phyloP scores from a whole-genome alignment of 2,329 filamentous ascomycete species.

The Ambrosiella xylebori region DNA sequence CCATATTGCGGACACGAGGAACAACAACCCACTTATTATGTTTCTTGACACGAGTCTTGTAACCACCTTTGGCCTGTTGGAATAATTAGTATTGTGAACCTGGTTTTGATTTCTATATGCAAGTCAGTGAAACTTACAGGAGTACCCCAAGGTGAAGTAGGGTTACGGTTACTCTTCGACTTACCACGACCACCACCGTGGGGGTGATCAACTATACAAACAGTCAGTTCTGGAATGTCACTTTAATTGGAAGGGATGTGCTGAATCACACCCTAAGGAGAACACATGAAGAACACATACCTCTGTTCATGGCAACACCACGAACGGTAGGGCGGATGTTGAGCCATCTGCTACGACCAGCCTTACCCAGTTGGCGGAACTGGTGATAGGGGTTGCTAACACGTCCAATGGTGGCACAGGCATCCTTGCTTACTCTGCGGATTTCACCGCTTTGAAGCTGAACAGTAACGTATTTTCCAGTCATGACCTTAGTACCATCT shows the following conservation, averaged over 20 bases:
- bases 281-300: conserved; percentile 27
- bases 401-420: conserved; percentile 85
- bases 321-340: conserved; percentile 89
- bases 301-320: conserved; percentile 96
- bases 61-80: conserved; percentile 57
- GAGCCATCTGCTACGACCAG: conserved; percentile 80
- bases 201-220: conserved; percentile 61
- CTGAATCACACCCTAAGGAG: neutral
- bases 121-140: conserved; percentile 47
- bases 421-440: conserved; percentile 73
- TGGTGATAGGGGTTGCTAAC: conserved; percentile 88
- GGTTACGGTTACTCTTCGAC: conserved; percentile 93
- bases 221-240: conserved; percentile 3
- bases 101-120: neutral
- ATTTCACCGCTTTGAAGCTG: conserved; percentile 86
- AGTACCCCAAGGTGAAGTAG: conserved; percentile 90
- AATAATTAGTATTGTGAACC: conserved; percentile 18
- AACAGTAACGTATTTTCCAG: conserved; percentile 64
- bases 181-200: conserved; percentile 98
- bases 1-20: conserved; percentile 71
- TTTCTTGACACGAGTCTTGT: conserved; percentile 85
- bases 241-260: neutral
- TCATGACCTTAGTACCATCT: conserved; percentile 42
- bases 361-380: conserved; percentile 83
- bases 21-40: conserved; percentile 82